Conservation (phyloP, 2,329 filamentous ascomycete species). For the Epichloe hybrida region DNA sequence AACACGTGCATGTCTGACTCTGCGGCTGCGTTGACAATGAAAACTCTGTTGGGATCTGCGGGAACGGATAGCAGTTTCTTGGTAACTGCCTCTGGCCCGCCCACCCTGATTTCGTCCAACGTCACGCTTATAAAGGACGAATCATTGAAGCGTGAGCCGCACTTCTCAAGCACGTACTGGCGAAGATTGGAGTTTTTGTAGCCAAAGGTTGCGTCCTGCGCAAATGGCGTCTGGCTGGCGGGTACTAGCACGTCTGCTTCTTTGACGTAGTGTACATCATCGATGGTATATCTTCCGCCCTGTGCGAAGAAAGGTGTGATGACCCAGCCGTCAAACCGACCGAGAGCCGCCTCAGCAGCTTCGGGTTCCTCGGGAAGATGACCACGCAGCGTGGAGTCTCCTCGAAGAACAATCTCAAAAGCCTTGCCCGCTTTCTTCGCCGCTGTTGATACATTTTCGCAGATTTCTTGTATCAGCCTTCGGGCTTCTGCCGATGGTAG, state of each 20-base stretch:
- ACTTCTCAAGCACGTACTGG: slow-evolving; percentile 39
- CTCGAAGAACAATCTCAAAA: slow-evolving; percentile 40
- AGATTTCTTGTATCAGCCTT: slow-evolving; percentile 33
- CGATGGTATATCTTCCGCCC: slow-evolving; percentile 39
- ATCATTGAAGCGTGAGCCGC: slow-evolving; percentile 16
- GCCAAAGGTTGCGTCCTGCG: slow-evolving; percentile 42
- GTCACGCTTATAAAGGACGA: slow-evolving; percentile 16
- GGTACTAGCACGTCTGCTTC: slow-evolving; percentile 28
- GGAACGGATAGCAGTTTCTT: slow-evolving; percentile 19
- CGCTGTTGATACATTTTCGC: slow-evolving; percentile 32
- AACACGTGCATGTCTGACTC: slow-evolving; percentile 43
- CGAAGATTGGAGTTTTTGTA: slow-evolving; percentile 35
- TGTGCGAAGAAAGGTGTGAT: slow-evolving; percentile 44
- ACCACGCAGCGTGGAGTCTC: slow-evolving; percentile 41
- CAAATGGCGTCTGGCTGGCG: slow-evolving; percentile 39
- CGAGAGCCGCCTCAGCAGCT: slow-evolving; percentile 34
- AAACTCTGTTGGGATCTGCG: slow-evolving; percentile 21
- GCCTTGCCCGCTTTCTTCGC: slow-evolving; percentile 22
- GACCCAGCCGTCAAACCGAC: slow-evolving; percentile 35
- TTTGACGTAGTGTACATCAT: slow-evolving; percentile 44
- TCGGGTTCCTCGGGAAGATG: slow-evolving; percentile 42
- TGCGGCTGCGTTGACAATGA: slow-evolving; percentile 39
- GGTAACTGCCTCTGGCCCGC: slow-evolving; percentile 14
- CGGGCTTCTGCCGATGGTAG: slow-evolving; percentile 33
- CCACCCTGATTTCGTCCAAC: slow-evolving; percentile 17